Base-by-base conservation (phyloP, 768 basidiomycete species). In the Stropharia rugosoannulata region DNA sequence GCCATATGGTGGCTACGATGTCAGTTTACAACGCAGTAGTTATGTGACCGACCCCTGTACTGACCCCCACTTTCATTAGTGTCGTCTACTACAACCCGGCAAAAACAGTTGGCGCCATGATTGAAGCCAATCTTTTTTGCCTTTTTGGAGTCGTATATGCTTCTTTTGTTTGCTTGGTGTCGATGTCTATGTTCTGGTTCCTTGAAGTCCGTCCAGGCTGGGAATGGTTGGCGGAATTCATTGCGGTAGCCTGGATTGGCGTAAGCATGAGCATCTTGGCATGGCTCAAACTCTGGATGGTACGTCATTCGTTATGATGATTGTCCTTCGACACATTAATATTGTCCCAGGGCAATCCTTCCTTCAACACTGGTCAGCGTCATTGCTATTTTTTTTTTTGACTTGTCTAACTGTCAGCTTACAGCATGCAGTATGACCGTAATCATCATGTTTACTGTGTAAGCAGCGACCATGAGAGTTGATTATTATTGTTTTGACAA, bases 1-100 rank as follows among this genome's bases (percentile, higher is more conserved):
- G 87, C 1, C 95, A 97, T 72, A 86, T 96, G 87, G 88, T 96
- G 8, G 93, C 95, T 8, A 95, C 95, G 2, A 82, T 97, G 94
- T 95, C 68, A 66, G 89, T 74, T 50, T 5, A 18, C 27, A 16
- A 41, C 18, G 22, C 32, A 40, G 22, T 32, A 35, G 8, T 18
- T 41, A 22, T 9, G 35, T 41, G 35, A 5, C 56, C 47, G 52
- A 49, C 43, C 16, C 27, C 38, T 44, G 15, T 40, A 16, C 19
- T 44, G 18, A 59, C 39, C n/a, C 25, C 19, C 36, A 46, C 49
- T 39, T 36, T 49, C 29, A 54, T 45, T 61, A 87, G 90, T 56
- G 84, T 84, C 4, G 89, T 92, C 0, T 95, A 98, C 70, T 98
- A 85, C 69, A 93, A 95, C 62, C 96, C 96, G 4, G 95, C 95